Conservation (phyloP, 1,139 yeast genomes). For the Yamadazyma oceani region DNA sequence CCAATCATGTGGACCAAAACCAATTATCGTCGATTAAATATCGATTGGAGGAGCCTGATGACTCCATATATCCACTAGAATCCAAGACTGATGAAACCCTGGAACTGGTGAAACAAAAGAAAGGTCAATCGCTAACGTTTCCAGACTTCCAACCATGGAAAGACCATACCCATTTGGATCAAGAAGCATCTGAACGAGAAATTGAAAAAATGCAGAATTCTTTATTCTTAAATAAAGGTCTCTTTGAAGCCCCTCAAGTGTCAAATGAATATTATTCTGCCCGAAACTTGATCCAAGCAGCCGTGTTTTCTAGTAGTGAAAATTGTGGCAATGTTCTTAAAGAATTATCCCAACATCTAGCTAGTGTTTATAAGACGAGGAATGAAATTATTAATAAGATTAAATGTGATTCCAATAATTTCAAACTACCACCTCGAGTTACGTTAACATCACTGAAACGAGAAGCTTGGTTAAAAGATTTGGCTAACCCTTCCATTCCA, state of each 20-base stretch:
- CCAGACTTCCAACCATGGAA: constrained; percentile 86
- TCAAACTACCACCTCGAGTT: constrained; percentile 81
- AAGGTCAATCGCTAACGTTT: constrained; percentile 29
- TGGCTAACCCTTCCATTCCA: constrained; percentile 68
- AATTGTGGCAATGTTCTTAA: constrained; percentile 39
- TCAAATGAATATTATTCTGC: constrained; percentile 52
- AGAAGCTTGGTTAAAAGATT: constrained; percentile 81
- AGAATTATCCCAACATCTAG: constrained; percentile 50
- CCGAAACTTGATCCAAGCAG: constrained; percentile 49
- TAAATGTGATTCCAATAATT: constrained; percentile 49
- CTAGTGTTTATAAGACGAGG: constrained; percentile 60
- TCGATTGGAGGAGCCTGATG: constrained; percentile 37
- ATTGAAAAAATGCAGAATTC: constrained; percentile 30
- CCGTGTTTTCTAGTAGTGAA: constrained; percentile 39
- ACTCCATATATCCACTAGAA: constrained; percentile 37
- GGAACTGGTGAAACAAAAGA: constrained; percentile 2
- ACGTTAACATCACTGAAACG: constrained; percentile 84
- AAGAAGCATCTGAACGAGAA: constrained; percentile 23
- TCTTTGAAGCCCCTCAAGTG: constrained; percentile 59
- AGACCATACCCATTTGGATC: constrained; percentile 54
- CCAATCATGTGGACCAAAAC: constrained; percentile 29
- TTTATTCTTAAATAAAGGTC: constrained; percentile 41
- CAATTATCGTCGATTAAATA: constrained; percentile 38
- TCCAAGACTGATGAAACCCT: constrained; percentile 10
- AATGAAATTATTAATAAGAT: constrained; percentile 69